Evolutionary conservation across 352 stramenopile species (phyloP), one percentile per base, ranked within the genome.

Genomic region (Phytophthora podocarpi): DNA sequence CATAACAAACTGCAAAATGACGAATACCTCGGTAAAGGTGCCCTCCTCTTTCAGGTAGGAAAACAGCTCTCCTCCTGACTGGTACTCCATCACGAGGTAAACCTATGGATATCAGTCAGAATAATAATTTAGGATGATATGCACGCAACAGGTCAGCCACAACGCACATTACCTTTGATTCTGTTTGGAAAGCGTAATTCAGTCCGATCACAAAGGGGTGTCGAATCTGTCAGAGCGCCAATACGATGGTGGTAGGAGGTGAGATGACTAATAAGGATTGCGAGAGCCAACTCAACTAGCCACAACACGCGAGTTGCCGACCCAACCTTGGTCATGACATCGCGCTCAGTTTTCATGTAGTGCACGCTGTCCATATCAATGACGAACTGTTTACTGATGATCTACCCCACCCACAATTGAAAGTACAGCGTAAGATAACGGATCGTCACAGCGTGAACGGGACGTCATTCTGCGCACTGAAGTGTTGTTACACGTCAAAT

Each of bases 331-430:
- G 80, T 92, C 86, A 95, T 93, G 27, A 95, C 82, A 23, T 95
- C 81, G n/a, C 86, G 80, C 64, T 95, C 86, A 0, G 80, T 85
- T 36, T 80, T 80, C 76, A 95, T 91, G 73, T 93, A 85, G 41
- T 84, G 66, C 23, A 92, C 82, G 52, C 78, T 90, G 35, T 95
- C 78, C 58, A 75, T 80, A 47, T 95, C 80, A 43, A 93, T 87
- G 27, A 95, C 52, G 21, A 92, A 89, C 37, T 82, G 67, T 47
- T 95, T 95, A 64, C 85, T 91, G 49, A 93, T 91, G 27, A 98
- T 91, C 78, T 98, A 34, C 18, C 9, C 23, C 18, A 59, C 21
- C 11, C 24, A 53, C 20, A 30, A n/a, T 5, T 2, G 47, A 42
- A 20, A 35, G 35, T 6, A 24, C 7, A 16, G 24, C 24, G 15